Conservation (phyloP, 768 basidiomycete species). For the Lactarius quietus region DNA sequence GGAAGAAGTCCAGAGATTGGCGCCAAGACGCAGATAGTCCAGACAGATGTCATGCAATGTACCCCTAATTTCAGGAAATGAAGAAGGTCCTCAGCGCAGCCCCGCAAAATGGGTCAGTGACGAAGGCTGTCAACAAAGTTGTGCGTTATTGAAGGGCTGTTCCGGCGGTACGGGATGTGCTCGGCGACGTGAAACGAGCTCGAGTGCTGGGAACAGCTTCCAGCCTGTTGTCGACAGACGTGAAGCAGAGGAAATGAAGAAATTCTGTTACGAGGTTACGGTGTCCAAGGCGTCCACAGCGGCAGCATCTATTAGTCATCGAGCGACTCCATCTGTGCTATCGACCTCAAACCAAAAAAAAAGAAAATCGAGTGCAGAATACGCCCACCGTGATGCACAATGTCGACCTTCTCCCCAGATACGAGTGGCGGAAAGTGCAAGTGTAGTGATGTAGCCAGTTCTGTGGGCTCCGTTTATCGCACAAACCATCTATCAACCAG, state of each 20-base stretch:
- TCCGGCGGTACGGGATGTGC: background rate
- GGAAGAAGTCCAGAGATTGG: too few relatives aligned
- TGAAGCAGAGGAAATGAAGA: background rate
- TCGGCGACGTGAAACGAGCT: background rate
- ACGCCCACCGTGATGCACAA: too few relatives aligned
- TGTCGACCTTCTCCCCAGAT: too few relatives aligned
- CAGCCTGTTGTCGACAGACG: background rate
- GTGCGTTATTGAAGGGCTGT: too few relatives aligned
- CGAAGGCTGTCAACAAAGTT: too few relatives aligned
- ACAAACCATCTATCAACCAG: too few relatives aligned
- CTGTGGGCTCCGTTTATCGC: background rate
- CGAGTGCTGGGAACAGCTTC: background rate
- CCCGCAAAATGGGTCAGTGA: background rate
- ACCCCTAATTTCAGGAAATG: too few relatives aligned
- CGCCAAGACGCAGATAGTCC: background rate
- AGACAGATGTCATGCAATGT: background rate
- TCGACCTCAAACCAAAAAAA: background rate
- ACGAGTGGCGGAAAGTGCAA: background rate
- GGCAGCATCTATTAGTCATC: background rate
- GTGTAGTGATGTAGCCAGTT: background rate
- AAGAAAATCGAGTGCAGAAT: background rate
- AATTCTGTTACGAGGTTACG: too few relatives aligned
- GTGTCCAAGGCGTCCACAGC: too few relatives aligned
- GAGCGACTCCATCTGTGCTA: background rate
- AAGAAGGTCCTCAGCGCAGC: background rate